Percentiles rank a stretch among this genome's conserved stretches.
phyloP scores from a whole-genome alignment of 495 filamentous ascomycete genomes.

The Penicillium macrosclerotiorum region DNA sequence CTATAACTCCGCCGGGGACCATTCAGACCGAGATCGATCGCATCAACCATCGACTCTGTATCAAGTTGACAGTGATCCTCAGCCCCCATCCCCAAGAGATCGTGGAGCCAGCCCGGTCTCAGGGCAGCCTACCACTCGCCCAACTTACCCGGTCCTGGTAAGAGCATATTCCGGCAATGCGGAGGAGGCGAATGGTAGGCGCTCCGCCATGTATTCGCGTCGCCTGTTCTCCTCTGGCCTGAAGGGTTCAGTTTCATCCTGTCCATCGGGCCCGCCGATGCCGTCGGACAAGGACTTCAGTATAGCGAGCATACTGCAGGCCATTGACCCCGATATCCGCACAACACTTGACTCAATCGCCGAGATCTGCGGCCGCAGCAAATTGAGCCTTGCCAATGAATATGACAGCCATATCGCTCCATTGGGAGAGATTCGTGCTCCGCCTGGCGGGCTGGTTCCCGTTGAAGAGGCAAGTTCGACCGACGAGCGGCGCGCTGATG shows the following conservation, averaged over 20 bases:
- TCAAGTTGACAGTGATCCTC: slow-evolving; percentile 27
- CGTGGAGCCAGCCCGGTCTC: slow-evolving; percentile 14
- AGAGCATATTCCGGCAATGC: slow-evolving; percentile 41
- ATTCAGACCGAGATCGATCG: slow-evolving; percentile 27
- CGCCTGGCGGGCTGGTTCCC: slow-evolving; percentile 33
- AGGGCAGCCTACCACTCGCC: slow-evolving; percentile 23
- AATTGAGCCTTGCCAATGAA: slow-evolving; percentile 60
- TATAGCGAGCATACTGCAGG: slow-evolving; percentile 58
- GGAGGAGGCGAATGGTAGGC: slow-evolving; percentile 16
- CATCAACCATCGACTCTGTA: slow-evolving; percentile 30
- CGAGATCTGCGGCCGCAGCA: slow-evolving; percentile 62
- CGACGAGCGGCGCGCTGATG: slow-evolving; percentile 31
- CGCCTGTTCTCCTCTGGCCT: slow-evolving; percentile 28
- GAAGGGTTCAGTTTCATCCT: slow-evolving; percentile 11
- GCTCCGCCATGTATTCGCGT: slow-evolving; percentile 34
- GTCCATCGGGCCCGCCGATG: slow-evolving; percentile 30
- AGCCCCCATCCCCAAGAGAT: slow-evolving; percentile 21
- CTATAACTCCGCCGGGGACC: slow-evolving; percentile 26
- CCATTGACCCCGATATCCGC: slow-evolving; percentile 58
- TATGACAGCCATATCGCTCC: slow-evolving; percentile 64
- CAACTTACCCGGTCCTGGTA: slow-evolving; percentile 45
- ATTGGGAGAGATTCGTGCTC: slow-evolving; percentile 52
- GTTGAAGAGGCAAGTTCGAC: slow-evolving; percentile 43
- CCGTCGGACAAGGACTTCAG: slow-evolving; percentile 55
- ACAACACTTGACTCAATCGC: slow-evolving; percentile 60